A percentile compares a stretch with the other conserved stretches of the same genome.
Evolutionary conservation across 495 filamentous ascomycete genomes (phyloP).

Genomic region (Neurospora sublineolata): DNA sequence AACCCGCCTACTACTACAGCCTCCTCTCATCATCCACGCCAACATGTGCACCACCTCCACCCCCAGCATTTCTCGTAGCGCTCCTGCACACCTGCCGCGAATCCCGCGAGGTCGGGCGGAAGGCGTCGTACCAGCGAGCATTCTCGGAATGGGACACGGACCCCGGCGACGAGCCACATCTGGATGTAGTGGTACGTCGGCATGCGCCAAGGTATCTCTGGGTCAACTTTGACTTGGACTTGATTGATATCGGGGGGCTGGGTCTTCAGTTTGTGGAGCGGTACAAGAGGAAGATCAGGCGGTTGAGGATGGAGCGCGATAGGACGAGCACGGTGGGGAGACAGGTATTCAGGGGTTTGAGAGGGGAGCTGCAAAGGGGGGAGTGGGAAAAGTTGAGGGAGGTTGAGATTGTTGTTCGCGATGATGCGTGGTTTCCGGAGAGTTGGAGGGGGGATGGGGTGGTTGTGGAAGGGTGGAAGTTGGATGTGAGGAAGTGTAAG

Average conservation of each 20-base stretch:
- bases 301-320: not conserved
- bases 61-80: not conserved
- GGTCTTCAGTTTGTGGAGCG: not conserved
- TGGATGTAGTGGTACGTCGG: too few relatives aligned
- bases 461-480: not conserved
- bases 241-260: not conserved
- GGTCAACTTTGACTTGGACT: not conserved
- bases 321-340: not conserved
- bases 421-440: not conserved
- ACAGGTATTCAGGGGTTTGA: not conserved
- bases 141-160: not conserved
- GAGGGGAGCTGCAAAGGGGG: not conserved
- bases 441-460: not conserved
- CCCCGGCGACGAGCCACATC: not conserved
- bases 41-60: not conserved
- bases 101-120: not conserved
- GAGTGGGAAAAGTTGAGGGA: not conserved
- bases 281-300: not conserved
- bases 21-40: not conserved
- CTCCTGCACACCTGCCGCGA: not conserved
- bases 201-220: not conserved
- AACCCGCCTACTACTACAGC: not conserved
- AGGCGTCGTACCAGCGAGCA: not conserved
- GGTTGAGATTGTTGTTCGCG: not conserved
- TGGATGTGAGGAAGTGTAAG: not conserved